Percentiles rank a stretch among this genome's conserved stretches.
These are phyloP conservation scores for Phytophthora ohioensis DNA, from an alignment of 352 stramenopile genomes.

Conservation along the genomic window DNA sequence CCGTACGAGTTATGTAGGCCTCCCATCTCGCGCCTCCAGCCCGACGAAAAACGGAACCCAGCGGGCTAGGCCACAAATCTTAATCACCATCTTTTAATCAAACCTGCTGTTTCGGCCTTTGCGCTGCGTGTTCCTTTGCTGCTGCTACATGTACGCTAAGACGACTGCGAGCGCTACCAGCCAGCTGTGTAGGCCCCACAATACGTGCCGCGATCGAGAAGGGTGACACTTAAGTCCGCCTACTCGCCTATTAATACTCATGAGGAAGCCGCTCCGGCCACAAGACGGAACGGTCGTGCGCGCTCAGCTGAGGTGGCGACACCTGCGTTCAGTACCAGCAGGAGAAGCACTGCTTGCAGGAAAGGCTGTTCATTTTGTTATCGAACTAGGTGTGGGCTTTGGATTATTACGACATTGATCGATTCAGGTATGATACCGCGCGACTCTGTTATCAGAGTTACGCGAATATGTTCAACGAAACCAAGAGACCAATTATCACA, in stretches of 20 bases:
- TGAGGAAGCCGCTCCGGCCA: not conserved
- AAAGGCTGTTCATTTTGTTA: not conserved
- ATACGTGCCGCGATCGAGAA: not conserved
- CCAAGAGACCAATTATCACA: too few species aligned
- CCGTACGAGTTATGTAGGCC: slow-evolving; percentile 21
- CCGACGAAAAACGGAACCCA: slow-evolving; percentile 24
- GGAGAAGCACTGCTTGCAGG: too few species aligned
- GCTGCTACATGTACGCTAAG: not conserved
- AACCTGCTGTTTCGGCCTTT: slow-evolving; percentile 8
- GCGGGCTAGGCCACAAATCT: slow-evolving; percentile 27
- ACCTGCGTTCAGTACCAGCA: not conserved
- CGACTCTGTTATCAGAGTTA: not conserved
- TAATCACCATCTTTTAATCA: slow-evolving; percentile 16
- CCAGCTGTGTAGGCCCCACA: not conserved
- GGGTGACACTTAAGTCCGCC: not conserved
- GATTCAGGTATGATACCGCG: not conserved
- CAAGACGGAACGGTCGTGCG: not conserved
- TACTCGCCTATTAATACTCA: not conserved
- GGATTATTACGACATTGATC: not conserved
- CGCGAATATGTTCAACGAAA: too few species aligned
- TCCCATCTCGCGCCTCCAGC: slow-evolving; percentile 21
- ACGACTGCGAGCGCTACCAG: not conserved
- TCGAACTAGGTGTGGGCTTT: not conserved
- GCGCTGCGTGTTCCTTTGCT: not conserved
- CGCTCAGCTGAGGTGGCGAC: not conserved